phyloP scores from a whole-genome alignment of 202 grass and related monocot genomes.

The Carex arenaria region DNA sequence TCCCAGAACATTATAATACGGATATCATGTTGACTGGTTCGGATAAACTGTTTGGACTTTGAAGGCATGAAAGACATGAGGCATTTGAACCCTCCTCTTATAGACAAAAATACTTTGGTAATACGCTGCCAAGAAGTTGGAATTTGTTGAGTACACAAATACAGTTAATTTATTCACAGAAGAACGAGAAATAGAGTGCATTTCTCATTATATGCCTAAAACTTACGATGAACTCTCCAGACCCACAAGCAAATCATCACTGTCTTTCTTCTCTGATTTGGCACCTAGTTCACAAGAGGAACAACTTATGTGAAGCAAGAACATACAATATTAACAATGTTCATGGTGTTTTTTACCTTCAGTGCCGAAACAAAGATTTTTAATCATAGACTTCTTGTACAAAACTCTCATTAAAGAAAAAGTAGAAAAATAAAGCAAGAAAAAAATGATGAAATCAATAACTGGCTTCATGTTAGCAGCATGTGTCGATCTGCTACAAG shows the following conservation, averaged over 20 bases:
- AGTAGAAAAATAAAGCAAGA: background rate
- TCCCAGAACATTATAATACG: too few species aligned
- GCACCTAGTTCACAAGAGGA: conserved; percentile 19
- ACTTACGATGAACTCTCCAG: conserved; percentile 49
- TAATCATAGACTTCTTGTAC: background rate
- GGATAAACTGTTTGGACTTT: too few species aligned
- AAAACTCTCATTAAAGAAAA: background rate
- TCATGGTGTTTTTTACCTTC: background rate
- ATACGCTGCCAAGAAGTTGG: background rate
- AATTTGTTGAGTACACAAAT: background rate
- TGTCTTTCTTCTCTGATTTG: conserved; percentile 39
- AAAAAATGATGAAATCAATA: background rate
- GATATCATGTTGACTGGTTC: too few species aligned
- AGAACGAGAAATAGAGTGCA: background rate
- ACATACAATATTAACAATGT: background rate
- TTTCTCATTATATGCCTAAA: background rate
- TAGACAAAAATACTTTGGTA: too few species aligned
- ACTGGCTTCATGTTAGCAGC: background rate
- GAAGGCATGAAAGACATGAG: too few species aligned
- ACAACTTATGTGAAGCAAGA: background rate
- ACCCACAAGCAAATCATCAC: conserved; percentile 29
- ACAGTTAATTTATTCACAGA: background rate
- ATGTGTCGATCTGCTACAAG: background rate
- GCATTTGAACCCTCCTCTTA: too few species aligned
- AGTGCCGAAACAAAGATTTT: background rate